Conservation (phyloP, 495 filamentous ascomycete species). For the Cercophora sp. region DNA sequence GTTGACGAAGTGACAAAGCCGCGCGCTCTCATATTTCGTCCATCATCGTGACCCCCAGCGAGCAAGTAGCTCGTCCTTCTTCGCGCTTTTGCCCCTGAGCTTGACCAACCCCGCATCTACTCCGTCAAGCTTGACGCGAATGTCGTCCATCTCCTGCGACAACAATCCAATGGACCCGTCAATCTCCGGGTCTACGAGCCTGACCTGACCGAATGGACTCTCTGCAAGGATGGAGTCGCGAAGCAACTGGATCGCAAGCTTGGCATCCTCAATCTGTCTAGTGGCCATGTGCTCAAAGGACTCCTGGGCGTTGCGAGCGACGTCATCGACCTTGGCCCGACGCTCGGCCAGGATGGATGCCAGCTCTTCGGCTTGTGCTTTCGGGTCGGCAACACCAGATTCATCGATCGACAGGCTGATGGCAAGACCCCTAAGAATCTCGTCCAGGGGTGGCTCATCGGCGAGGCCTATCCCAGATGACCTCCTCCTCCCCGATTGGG, state of each 20-base stretch:
- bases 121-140: constrained; percentile 23
- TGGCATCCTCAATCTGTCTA: constrained; percentile 36
- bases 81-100: constrained; percentile 28
- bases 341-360: constrained; percentile 29
- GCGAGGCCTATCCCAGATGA: constrained; percentile 24
- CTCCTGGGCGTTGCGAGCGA: constrained; percentile 35
- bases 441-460: constrained; percentile 29
- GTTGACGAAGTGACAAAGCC: too few relatives aligned
- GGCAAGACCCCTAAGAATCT: constrained; percentile 27
- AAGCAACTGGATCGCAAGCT: constrained; percentile 37
- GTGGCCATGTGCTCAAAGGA: constrained; percentile 33
- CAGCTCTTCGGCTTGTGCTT: constrained; percentile 15
- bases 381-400: background rate
- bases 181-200: constrained; percentile 40
- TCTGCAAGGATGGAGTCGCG: constrained; percentile 42
- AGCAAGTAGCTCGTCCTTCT: constrained; percentile 36
- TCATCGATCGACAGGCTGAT: constrained; percentile 26
- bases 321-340: constrained; percentile 29
- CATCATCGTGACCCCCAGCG: constrained; percentile 36
- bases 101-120: constrained; percentile 26
- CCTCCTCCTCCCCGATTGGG: constrained; percentile 21
- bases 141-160: constrained; percentile 31
- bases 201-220: constrained; percentile 33
- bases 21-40: too few relatives aligned
- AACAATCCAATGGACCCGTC: constrained; percentile 33